Percentiles rank a stretch among this genome's conserved stretches.
Conservation (phyloP, 2,329 filamentous ascomycete species). For the Arthrobotrys sinensis region DNA sequence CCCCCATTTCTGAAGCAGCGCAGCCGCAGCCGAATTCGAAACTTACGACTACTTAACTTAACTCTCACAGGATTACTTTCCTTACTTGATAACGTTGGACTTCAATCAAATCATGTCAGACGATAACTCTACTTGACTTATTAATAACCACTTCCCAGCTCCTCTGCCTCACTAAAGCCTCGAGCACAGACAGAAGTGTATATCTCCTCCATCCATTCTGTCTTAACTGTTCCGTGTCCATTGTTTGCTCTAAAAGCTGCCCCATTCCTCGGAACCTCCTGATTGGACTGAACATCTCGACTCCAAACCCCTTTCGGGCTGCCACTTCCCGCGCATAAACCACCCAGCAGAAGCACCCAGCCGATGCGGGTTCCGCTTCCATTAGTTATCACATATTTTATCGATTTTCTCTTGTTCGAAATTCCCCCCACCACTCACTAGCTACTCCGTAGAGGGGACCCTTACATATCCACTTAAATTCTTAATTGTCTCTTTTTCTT, state of each 20-base stretch:
- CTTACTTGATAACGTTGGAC: not conserved
- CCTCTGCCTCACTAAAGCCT: not conserved
- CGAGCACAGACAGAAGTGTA: too few species aligned
- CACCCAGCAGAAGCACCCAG: slow-evolving; percentile 3
- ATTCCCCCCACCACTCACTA: not conserved
- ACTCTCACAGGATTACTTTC: not conserved
- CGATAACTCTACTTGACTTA: not conserved
- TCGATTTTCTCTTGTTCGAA: not conserved
- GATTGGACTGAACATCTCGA: slow-evolving; percentile 12
- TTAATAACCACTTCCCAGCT: not conserved
- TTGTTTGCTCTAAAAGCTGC: slow-evolving; percentile 23
- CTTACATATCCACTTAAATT: not conserved
- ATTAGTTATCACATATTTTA: slow-evolving; percentile 25
- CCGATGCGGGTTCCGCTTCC: slow-evolving; percentile 24
- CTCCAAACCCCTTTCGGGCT: slow-evolving; percentile 11
- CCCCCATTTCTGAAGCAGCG: not conserved
- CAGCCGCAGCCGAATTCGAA: not conserved
- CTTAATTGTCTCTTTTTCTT: not conserved
- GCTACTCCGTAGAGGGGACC: not conserved
- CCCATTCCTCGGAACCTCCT: slow-evolving; percentile 3
- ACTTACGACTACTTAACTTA: too few species aligned
- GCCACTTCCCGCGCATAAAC: slow-evolving; percentile 22
- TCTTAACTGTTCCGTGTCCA: slow-evolving; percentile 1
- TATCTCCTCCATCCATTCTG: not conserved
- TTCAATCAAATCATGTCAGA: slow-evolving; percentile 15